These are phyloP conservation scores for Coemansia sp. DNA, from an alignment of 192 early-diverging fungal genomes.

Conservation along the genomic window DNA sequence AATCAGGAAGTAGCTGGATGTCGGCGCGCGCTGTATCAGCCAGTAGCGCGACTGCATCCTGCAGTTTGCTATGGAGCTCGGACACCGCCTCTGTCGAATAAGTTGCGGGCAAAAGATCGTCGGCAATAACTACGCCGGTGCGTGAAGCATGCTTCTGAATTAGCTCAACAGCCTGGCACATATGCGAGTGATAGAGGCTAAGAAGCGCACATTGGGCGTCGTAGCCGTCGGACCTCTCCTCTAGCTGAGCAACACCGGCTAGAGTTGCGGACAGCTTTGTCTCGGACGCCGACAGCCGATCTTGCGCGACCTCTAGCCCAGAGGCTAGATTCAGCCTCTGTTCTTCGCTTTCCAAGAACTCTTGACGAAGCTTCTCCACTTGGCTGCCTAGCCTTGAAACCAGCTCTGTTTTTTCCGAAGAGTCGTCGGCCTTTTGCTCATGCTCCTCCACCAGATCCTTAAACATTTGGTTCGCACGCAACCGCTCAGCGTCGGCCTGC, in stretches of 20 bases:
- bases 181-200: conserved; percentile 4
- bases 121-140: conserved; percentile 9
- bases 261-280: conserved; percentile 29
- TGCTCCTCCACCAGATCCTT: conserved; percentile 21
- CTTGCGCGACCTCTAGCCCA: conserved; percentile 4
- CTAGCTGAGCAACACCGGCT: conserved; percentile 38
- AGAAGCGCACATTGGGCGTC: conserved; percentile 24
- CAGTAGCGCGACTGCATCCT: neutral
- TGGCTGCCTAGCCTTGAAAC: conserved; percentile 16
- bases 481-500: conserved; percentile 15
- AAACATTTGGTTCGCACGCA: conserved; percentile 17
- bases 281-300: conserved; percentile 21
- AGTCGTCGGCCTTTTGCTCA: conserved; percentile 13
- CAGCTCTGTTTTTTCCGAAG: conserved; percentile 16
- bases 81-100: neutral
- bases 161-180: conserved; percentile 8
- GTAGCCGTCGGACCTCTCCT: conserved; percentile 37
- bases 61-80: neutral
- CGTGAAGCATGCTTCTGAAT: conserved; percentile 14
- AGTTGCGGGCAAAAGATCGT: neutral
- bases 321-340: conserved; percentile 7
- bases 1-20: neutral
- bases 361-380: conserved; percentile 31
- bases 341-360: conserved; percentile 22
- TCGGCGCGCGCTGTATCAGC: neutral